A percentile compares a stretch with the other conserved stretches of the same genome.
Evolutionary conservation across 1,139 yeast species (phyloP).

Genomic region (Saccharomyces uvarum): DNA sequence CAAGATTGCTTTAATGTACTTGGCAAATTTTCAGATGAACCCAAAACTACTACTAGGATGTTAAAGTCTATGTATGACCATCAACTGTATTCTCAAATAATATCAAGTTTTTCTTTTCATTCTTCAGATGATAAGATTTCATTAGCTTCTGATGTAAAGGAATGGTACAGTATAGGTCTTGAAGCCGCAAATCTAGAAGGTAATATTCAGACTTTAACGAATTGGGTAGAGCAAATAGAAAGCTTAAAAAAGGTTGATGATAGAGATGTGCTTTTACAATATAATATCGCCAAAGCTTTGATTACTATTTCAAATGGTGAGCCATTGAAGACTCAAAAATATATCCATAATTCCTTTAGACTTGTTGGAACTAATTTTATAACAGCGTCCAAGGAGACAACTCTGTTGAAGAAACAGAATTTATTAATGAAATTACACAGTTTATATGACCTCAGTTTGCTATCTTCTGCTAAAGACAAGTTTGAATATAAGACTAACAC

Average conservation of each 20-base stretch:
- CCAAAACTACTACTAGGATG: slow-evolving; percentile 32
- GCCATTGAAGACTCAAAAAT: slow-evolving; percentile 31
- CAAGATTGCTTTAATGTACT: slow-evolving; percentile 76
- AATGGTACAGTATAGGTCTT: slow-evolving; percentile 61
- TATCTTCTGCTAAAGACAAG: slow-evolving; percentile 20
- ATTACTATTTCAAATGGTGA: slow-evolving; percentile 37
- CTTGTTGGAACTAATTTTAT: slow-evolving; percentile 57
- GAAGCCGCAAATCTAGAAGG: slow-evolving; percentile 70
- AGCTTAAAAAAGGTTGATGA: slow-evolving; percentile 39
- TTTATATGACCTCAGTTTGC: slow-evolving; percentile 49
- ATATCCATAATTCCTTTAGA: slow-evolving; percentile 46
- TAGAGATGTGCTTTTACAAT: slow-evolving; percentile 50
- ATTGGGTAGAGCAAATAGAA: slow-evolving; percentile 49
- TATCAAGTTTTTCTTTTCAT: slow-evolving; percentile 30
- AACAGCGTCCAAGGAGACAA: slow-evolving; percentile 48
- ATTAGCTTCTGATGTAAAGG: slow-evolving; percentile 34
- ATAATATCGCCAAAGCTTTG: slow-evolving; percentile 59
- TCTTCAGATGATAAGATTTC: slow-evolving; percentile 8
- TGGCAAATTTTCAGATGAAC: slow-evolving; percentile 37
- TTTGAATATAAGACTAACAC: slow-evolving; percentile 21
- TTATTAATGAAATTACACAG: slow-evolving; percentile 62
- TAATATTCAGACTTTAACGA: slow-evolving; percentile 41
- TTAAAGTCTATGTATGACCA: slow-evolving; percentile 50
- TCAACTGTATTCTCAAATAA: slow-evolving; percentile 47
- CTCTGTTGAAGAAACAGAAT: slow-evolving; percentile 51